Evolutionary conservation across 805 yeast species (phyloP).

Genomic region (Candida nitratophila): DNA sequence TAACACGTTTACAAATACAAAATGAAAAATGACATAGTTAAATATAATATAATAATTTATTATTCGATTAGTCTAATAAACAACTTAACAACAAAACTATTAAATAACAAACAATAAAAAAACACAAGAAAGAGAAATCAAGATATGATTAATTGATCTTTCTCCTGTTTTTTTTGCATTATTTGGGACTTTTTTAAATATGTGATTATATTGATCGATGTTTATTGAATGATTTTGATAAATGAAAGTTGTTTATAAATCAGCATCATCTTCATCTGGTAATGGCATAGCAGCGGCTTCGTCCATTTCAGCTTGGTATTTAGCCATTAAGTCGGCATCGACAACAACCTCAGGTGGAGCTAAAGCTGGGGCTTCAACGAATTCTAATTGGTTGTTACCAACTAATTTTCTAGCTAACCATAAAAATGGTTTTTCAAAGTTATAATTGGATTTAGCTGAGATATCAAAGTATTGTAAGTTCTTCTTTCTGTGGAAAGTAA

Average conservation of each 20-base stretch:
- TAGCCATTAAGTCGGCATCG: conserved; percentile 93
- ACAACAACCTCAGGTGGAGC: conserved; percentile 99
- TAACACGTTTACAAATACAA: too few species aligned
- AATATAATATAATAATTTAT: background rate
- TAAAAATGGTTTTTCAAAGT: conserved; percentile 99
- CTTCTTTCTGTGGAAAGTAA: conserved; percentile 99
- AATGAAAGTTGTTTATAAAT: too few species aligned
- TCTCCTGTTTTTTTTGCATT: too few species aligned
- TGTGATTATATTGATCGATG: too few species aligned
- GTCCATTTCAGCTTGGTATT: conserved; percentile 99
- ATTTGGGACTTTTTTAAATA: too few species aligned
- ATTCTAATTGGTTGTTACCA: conserved; percentile 96
- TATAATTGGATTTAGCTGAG: conserved; percentile 98
- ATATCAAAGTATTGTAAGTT: conserved; percentile 99
- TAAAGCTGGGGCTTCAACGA: conserved; percentile 98
- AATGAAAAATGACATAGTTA: background rate
- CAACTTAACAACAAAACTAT: background rate
- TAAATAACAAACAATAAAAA: background rate
- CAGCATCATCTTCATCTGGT: conserved; percentile 99
- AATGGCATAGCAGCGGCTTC: conserved; percentile 99
- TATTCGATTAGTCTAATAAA: background rate
- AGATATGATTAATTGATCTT: too few species aligned
- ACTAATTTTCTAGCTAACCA: conserved; percentile 99
- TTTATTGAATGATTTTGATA: too few species aligned
- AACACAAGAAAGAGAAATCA: too few species aligned